Evolutionary conservation across 1,139 yeast genomes (phyloP).

Genomic region (Blastobotrys capitulatus): DNA sequence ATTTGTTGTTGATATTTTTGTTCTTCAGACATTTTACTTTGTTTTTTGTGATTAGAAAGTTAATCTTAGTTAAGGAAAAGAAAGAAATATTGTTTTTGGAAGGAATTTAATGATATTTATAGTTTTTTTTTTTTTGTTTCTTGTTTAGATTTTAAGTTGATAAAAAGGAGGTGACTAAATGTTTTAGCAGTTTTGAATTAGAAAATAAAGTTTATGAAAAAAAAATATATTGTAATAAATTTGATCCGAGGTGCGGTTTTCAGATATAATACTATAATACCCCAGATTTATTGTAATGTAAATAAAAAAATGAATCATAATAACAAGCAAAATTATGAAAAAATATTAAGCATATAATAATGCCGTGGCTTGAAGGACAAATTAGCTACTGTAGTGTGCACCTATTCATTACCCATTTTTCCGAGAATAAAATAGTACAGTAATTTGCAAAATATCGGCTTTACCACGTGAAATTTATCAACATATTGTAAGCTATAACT

Average conservation of each 20-base stretch:
- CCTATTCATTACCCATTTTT: not conserved
- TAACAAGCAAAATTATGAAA: not conserved
- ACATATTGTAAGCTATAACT: too few relatives aligned
- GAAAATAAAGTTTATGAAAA: not conserved
- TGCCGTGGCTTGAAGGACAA: not conserved
- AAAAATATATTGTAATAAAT: not conserved
- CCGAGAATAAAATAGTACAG: not conserved
- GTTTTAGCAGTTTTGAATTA: too few relatives aligned
- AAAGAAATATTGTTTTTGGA: too few relatives aligned
- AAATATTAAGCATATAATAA: not conserved
- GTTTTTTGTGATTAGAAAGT: not conserved
- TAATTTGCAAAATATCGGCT: not conserved
- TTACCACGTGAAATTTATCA: not conserved
- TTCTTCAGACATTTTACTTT: constrained; percentile 42
- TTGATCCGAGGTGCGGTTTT: not conserved
- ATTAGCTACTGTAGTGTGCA: not conserved
- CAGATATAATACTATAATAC: too few relatives aligned
- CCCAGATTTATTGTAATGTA: not conserved
- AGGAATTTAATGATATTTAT: not conserved
- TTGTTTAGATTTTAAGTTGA: not conserved
- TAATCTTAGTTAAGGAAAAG: not conserved
- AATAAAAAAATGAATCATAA: not conserved
- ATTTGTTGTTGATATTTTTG: constrained; percentile 63
- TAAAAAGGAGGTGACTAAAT: not conserved
- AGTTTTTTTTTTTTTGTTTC: not conserved